These are phyloP conservation scores for Aspergillus nomiae DNA, from an alignment of 2,329 filamentous ascomycete species.

Conservation along the genomic window DNA sequence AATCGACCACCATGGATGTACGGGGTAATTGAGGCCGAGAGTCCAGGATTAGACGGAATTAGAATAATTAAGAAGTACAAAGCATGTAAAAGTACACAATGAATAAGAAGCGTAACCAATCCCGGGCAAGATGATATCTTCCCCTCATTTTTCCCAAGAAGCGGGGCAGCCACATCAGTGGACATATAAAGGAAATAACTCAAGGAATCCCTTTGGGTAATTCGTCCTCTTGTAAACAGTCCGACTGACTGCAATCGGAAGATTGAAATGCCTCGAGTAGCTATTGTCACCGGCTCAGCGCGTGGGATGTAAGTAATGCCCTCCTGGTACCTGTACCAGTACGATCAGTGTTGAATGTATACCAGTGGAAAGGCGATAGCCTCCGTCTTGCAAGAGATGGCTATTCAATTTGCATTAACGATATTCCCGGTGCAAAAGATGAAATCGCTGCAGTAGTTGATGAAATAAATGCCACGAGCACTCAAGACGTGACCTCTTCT, in stretches of 20 bases:
- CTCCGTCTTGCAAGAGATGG: conserved; percentile 65
- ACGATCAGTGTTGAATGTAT: background rate
- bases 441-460: conserved; percentile 52
- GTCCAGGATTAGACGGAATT: no score
- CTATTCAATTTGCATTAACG: conserved; percentile 68
- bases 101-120: background rate
- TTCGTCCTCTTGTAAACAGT: background rate
- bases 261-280: conserved; percentile 23
- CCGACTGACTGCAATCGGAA: background rate
- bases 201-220: background rate
- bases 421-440: conserved; percentile 56
- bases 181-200: background rate
- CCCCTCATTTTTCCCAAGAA: background rate
- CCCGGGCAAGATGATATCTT: background rate
- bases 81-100: background rate
- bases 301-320: conserved; percentile 40
- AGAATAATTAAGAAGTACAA: no score
- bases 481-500: background rate
- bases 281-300: conserved; percentile 44
- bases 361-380: conserved; percentile 46
- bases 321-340: no score
- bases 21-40: no score
- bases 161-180: background rate
- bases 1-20: no score
- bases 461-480: conserved; percentile 19